Conservation (phyloP, 2,329 filamentous ascomycete species). For the Phyllosticta citriasiana region DNA sequence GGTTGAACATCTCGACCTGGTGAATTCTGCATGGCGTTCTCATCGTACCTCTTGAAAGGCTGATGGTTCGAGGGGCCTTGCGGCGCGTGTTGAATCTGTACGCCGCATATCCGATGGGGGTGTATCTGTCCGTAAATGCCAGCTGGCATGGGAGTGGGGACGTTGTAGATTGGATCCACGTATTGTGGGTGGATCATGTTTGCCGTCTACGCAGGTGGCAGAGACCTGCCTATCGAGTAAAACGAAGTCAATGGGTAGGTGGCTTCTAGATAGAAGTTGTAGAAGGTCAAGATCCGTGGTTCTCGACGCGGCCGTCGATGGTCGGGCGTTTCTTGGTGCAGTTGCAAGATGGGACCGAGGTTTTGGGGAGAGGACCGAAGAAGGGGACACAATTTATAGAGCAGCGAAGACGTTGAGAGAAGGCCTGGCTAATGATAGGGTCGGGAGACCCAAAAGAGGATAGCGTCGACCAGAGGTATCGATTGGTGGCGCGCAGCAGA, state of each 20-base stretch:
- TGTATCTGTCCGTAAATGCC: neutral
- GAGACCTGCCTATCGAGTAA: neutral
- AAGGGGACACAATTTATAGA: neutral
- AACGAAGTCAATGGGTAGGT: neutral
- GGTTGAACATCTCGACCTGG: conserved; percentile 7
- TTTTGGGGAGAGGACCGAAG: neutral
- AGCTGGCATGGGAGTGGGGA: too few species aligned
- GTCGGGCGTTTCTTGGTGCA: neutral
- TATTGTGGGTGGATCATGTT: neutral
- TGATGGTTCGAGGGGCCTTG: neutral
- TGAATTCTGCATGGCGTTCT: conserved; percentile 1
- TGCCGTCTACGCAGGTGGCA: neutral
- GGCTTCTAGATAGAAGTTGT: neutral
- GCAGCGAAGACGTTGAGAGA: neutral
- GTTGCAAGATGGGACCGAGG: neutral
- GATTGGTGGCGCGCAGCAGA: neutral
- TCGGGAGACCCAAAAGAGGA: neutral
- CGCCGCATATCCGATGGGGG: neutral
- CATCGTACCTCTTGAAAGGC: conserved; percentile 8
- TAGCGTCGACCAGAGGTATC: neutral
- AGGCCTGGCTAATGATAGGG: neutral
- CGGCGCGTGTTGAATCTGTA: neutral
- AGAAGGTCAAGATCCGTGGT: neutral
- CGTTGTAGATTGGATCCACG: neutral
- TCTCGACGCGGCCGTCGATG: neutral